Conservation (phyloP, 805 yeast genomes). For the Maudiozyma barnettii region DNA sequence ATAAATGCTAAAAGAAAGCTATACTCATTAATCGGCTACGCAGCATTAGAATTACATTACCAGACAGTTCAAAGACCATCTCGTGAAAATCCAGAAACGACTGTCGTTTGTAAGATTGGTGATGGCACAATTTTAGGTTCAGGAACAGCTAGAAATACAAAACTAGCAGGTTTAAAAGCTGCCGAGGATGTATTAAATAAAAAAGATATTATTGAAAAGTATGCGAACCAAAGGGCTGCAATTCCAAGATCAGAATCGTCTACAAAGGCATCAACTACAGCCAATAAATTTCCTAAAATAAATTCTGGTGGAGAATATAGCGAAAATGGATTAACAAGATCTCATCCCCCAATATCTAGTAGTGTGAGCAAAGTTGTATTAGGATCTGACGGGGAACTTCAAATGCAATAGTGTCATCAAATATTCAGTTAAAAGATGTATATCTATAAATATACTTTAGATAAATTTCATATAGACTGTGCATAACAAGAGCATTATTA, state of each 20-base stretch:
- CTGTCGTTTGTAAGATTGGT: constrained; percentile 58
- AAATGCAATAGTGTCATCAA: background rate
- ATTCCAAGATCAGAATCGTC: constrained; percentile 36
- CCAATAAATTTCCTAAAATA: background rate
- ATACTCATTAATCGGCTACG: constrained; percentile 72
- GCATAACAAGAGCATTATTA: background rate
- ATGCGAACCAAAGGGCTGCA: constrained; percentile 45
- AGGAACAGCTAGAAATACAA: constrained; percentile 60
- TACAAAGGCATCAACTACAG: constrained; percentile 6
- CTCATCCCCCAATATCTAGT: background rate
- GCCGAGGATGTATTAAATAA: constrained; percentile 72
- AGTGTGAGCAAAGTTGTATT: background rate
- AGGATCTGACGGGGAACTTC: background rate
- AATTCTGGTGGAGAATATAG: background rate
- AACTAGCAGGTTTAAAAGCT: constrained; percentile 75
- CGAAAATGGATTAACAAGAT: background rate
- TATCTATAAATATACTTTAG: background rate
- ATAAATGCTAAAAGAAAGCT: constrained; percentile 67
- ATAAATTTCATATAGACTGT: background rate
- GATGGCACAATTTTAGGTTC: constrained; percentile 55
- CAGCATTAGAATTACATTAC: constrained; percentile 54
- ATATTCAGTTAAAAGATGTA: background rate
- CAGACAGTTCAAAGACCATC: constrained; percentile 33
- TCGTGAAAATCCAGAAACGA: constrained; percentile 33
- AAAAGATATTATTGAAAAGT: constrained; percentile 51